Percentiles rank a stretch among this genome's conserved stretches.
phyloP scores from a whole-genome alignment of 257 asterid species.

The Solanum piurae region DNA sequence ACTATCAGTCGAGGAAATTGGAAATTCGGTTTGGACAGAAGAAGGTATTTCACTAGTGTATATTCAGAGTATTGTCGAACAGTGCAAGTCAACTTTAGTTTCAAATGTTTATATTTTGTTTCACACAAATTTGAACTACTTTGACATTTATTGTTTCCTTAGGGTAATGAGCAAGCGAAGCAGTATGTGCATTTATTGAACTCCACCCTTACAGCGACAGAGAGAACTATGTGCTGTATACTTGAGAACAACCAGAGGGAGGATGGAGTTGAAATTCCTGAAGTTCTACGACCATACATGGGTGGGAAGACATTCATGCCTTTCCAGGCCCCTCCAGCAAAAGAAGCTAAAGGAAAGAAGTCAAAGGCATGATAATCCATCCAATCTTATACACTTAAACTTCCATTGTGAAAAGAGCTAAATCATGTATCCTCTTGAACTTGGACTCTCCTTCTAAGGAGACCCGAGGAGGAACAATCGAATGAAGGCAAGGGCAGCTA shows the following conservation, averaged over 20 bases:
- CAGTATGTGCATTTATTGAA: constrained; percentile 86
- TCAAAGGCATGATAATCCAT: constrained; percentile 10
- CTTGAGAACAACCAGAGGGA: constrained; percentile 86
- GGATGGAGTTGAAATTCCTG: constrained; percentile 85
- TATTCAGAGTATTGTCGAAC: background rate
- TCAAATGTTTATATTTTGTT: background rate
- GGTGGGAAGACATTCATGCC: constrained; percentile 72
- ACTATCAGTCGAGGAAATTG: constrained; percentile 76
- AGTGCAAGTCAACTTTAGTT: background rate
- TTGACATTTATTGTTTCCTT: constrained; percentile 14
- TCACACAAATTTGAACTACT: background rate
- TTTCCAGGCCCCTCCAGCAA: constrained; percentile 31
- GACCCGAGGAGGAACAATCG: background rate
- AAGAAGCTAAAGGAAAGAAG: constrained; percentile 62
- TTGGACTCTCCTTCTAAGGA: background rate
- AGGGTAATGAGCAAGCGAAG: constrained; percentile 68
- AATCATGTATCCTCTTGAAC: background rate
- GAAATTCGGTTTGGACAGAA: constrained; percentile 91
- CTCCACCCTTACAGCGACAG: constrained; percentile 92
- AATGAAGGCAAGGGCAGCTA: background rate
- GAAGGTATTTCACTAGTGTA: constrained; percentile 33
- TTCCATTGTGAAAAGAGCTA: background rate
- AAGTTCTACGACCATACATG: constrained; percentile 54
- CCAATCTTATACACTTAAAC: background rate
- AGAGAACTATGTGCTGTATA: constrained; percentile 85